Percentiles rank a stretch among this genome's conserved stretches.
Evolutionary conservation across 2,329 filamentous ascomycete species (phyloP).

Genomic region (Plenodomus biglobosus): DNA sequence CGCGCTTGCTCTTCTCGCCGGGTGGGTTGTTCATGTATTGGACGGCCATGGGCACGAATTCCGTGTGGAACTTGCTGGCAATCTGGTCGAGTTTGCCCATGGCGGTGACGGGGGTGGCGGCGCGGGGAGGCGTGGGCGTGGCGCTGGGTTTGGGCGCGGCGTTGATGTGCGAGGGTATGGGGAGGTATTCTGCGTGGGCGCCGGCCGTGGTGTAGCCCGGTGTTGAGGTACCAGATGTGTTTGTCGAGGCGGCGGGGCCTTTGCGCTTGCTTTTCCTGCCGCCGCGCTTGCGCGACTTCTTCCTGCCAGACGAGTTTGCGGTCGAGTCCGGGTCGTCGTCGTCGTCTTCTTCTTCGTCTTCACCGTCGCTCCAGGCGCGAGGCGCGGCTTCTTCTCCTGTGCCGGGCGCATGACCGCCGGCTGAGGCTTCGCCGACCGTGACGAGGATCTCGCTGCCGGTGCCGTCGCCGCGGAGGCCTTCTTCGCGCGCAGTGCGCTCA

Average conservation of each 20-base stretch:
- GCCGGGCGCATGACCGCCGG: slow-evolving; percentile 44
- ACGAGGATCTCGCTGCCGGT: slow-evolving; percentile 62
- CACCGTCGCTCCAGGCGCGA: slow-evolving; percentile 35
- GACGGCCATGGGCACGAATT: slow-evolving; percentile 66
- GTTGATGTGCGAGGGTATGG: slow-evolving; percentile 40
- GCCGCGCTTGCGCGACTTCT: slow-evolving; percentile 37
- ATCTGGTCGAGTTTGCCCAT: slow-evolving; percentile 68
- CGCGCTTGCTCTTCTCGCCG: slow-evolving; percentile 60
- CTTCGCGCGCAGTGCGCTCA: slow-evolving; percentile 58
- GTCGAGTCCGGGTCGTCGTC: slow-evolving; percentile 33
- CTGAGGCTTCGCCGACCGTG: slow-evolving; percentile 56
- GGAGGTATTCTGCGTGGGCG: slow-evolving; percentile 42
- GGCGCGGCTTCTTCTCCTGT: slow-evolving; percentile 39
- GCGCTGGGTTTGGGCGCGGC: slow-evolving; percentile 37
- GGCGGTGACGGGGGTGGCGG: slow-evolving; percentile 35
- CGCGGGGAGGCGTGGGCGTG: slow-evolving; percentile 38
- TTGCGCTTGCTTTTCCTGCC: slow-evolving; percentile 52
- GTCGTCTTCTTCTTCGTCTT: slow-evolving; percentile 46
- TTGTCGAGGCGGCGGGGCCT: slow-evolving; percentile 42
- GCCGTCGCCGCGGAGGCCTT: slow-evolving; percentile 60
- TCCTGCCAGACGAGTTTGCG: slow-evolving; percentile 35
- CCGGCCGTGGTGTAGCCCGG: slow-evolving; percentile 40
- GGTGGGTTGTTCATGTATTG: slow-evolving; percentile 66
- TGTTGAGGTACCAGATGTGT: slow-evolving; percentile 48
- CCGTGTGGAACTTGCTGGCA: slow-evolving; percentile 62